phyloP scores from a whole-genome alignment of 768 basidiomycete genomes.

The Phylloporus arenicola region DNA sequence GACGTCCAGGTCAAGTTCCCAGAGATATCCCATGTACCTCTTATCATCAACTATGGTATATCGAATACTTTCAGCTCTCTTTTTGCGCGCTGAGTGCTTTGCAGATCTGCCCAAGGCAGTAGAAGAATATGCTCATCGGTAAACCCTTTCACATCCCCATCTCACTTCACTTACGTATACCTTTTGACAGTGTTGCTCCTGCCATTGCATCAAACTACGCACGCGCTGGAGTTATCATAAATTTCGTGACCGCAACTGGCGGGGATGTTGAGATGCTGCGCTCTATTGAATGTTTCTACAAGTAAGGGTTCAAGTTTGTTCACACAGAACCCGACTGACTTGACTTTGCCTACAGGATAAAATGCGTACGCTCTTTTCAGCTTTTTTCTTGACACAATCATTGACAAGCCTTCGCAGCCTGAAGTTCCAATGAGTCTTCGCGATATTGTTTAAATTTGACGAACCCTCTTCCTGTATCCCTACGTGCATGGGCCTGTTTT shows the following conservation, averaged over 20 bases:
- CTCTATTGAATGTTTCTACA: conserved; percentile 98
- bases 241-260: conserved; percentile 95
- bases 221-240: conserved; percentile 88
- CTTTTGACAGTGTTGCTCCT: conserved; percentile 60
- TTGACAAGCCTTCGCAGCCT: conserved; percentile 46
- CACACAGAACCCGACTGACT: conserved; percentile 9
- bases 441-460: conserved; percentile 71
- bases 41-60: conserved; percentile 92
- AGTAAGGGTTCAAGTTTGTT: conserved; percentile 43
- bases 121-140: conserved; percentile 97
- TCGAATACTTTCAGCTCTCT: background rate
- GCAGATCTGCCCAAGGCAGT: conserved; percentile 89
- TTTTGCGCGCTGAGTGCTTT: conserved; percentile 9
- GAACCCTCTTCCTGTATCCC: conserved; percentile 72
- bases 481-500: conserved; percentile 49
- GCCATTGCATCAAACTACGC: conserved; percentile 81
- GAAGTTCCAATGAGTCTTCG: conserved; percentile 89
- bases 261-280: conserved; percentile 98
- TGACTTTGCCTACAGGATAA: conserved; percentile 50
- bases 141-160: conserved; percentile 8
- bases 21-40: conserved; percentile 84
- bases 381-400: conserved; percentile 12
- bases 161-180: conserved; percentile 6
- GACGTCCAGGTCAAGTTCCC: conserved; percentile 89
- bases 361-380: conserved; percentile 63